Conservation (phyloP, 1,139 yeast genomes). For the Fermentozyma sake region DNA sequence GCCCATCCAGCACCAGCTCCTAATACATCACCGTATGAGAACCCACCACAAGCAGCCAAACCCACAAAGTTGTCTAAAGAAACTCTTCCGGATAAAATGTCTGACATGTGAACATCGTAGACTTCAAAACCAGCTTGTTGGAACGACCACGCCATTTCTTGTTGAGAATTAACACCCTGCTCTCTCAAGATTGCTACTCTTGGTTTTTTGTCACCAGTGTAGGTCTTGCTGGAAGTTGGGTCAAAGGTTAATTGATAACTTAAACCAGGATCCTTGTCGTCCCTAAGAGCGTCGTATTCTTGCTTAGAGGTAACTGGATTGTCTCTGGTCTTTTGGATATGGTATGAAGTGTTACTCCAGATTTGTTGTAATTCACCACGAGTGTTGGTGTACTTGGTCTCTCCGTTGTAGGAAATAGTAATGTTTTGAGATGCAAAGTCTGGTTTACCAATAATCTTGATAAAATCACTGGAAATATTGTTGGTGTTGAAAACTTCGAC, state of each 20-base stretch:
- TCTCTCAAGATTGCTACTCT: conserved; percentile 96
- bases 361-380: conserved; percentile 73
- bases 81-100: conserved; percentile 69
- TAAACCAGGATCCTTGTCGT: conserved; percentile 88
- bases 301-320: conserved; percentile 88
- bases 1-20: conserved; percentile 99
- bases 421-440: conserved; percentile 38
- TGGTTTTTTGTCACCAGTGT: conserved; percentile 53
- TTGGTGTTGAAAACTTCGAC: conserved; percentile 47
- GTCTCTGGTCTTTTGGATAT: conserved; percentile 88
- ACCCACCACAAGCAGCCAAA: conserved; percentile 98
- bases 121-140: conserved; percentile 91
- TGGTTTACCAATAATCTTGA: conserved; percentile 68
- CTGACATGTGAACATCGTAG: conserved; percentile 96
- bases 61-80: conserved; percentile 84
- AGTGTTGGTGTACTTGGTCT: conserved; percentile 44
- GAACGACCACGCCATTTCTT: conserved; percentile 98
- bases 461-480: conserved; percentile 51
- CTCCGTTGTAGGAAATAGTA: conserved; percentile 44
- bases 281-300: conserved; percentile 71
- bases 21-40: conserved; percentile 97
- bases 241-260: conserved; percentile 72
- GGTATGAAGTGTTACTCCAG: conserved; percentile 89
- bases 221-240: conserved; percentile 7
- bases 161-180: conserved; percentile 98